These are phyloP conservation scores for Pyrenophora graminea DNA, from an alignment of 2,329 filamentous ascomycete genomes.

Conservation along the genomic window DNA sequence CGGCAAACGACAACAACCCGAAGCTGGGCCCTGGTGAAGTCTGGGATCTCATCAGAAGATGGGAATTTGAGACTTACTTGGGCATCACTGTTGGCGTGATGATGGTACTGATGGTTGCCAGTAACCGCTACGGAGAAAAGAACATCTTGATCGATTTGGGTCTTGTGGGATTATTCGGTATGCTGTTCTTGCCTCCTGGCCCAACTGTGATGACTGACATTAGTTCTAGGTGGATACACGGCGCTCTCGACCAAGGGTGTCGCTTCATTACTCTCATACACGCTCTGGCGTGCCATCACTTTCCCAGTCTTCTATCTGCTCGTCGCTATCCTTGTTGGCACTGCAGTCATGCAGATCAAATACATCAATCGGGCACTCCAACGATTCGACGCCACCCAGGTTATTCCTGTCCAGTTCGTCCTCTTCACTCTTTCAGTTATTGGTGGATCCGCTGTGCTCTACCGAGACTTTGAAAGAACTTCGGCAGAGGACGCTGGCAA, in stretches of 20 bases:
- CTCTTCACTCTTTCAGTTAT: conserved; percentile 96
- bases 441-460: conserved; percentile 87
- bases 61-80: conserved; percentile 90
- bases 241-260: conserved; percentile 95
- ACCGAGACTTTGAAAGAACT: conserved; percentile 90
- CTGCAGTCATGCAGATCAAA: conserved; percentile 94
- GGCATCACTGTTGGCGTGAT: conserved; percentile 77
- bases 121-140: conserved; percentile 78
- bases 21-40: conserved; percentile 91
- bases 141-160: conserved; percentile 92
- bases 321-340: conserved; percentile 75
- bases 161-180: conserved; percentile 90
- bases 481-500: conserved; percentile 74
- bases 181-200: conserved; percentile 8
- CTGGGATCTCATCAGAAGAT: conserved; percentile 82
- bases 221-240: conserved; percentile 77
- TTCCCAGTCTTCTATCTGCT: conserved; percentile 91
- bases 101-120: conserved; percentile 76
- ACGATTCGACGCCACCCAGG: conserved; percentile 94
- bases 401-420: conserved; percentile 97
- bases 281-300: conserved; percentile 82
- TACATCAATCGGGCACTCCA: conserved; percentile 92
- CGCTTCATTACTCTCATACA: conserved; percentile 90
- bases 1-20: conserved; percentile 84
- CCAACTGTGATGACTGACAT: conserved; percentile 19